Evolutionary conservation across 768 basidiomycete species (phyloP).

Genomic region (Dendrothele bispora): DNA sequence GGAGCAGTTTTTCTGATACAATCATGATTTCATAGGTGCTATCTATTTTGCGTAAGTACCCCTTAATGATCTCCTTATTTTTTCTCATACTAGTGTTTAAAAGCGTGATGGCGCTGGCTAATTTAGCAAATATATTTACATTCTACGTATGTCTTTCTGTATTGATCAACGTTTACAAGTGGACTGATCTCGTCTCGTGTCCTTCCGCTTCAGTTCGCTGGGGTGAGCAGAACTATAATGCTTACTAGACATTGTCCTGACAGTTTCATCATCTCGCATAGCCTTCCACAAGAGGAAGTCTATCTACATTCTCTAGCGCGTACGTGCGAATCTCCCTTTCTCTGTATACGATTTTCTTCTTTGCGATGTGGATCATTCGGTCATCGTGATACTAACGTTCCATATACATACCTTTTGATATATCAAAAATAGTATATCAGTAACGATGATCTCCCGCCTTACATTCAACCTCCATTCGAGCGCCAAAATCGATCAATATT

Average conservation of each 20-base stretch:
- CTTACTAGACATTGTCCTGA: constrained; percentile 20
- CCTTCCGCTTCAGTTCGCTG: constrained; percentile 21
- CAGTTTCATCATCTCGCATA: constrained; percentile 16
- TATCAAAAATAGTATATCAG: constrained; percentile 53
- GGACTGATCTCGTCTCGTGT: constrained; percentile 2
- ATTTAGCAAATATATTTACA: constrained; percentile 47
- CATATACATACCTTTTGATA: no score
- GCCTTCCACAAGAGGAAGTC: constrained; percentile 43
- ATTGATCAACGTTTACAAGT: background rate
- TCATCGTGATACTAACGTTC: no score
- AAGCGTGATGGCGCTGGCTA: constrained; percentile 53
- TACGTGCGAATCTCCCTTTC: constrained; percentile 24
- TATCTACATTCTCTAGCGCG: constrained; percentile 53
- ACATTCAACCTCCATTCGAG: constrained; percentile 61
- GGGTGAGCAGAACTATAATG: background rate
- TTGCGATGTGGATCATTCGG: background rate
- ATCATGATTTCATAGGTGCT: constrained; percentile 50
- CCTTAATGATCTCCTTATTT: background rate
- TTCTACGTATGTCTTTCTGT: constrained; percentile 28
- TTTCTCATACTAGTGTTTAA: constrained; percentile 2
- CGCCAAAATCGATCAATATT: no score
- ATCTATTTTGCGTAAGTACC: constrained; percentile 53
- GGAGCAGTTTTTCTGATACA: no score
- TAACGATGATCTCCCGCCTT: constrained; percentile 54
- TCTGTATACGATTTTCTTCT: background rate